These are phyloP conservation scores for Fagus sylvatica DNA, from an alignment of 306 rosid species.

Conservation along the genomic window DNA sequence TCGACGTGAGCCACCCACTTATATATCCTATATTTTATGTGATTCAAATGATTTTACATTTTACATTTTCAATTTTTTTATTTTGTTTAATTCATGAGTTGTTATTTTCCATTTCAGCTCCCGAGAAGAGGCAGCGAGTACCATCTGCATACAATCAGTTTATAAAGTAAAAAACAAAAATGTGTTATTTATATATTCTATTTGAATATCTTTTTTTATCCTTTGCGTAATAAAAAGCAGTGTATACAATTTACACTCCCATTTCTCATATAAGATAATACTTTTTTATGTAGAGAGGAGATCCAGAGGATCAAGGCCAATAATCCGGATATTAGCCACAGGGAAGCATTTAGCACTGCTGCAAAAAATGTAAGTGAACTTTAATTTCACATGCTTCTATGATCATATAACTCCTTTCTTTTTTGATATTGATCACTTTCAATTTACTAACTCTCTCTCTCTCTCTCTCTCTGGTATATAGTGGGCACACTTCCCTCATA, in stretches of 20 bases:
- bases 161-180: constrained; percentile 69
- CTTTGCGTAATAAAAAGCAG: neutral
- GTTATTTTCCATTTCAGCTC: constrained; percentile 88
- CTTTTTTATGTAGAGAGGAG: constrained; percentile 67
- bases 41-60: neutral
- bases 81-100: constrained; percentile 30
- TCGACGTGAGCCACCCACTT: constrained; percentile 60
- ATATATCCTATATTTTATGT: neutral
- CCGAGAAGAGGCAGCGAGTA: constrained; percentile 99
- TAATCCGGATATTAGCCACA: constrained; percentile 92
- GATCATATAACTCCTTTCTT: neutral
- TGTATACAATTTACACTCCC: neutral
- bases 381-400: neutral
- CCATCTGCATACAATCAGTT: constrained; percentile 99
- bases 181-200: neutral
- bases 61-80: neutral
- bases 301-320: constrained; percentile 98
- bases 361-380: constrained; percentile 72
- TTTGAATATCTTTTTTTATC: constrained; percentile 5
- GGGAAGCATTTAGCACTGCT: constrained; percentile 98
- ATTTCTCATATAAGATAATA: constrained; percentile 8
- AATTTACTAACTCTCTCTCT: constrained; percentile 5
- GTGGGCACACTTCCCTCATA: constrained; percentile 99
- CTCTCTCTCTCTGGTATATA: constrained; percentile 7
- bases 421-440: neutral